Conservation (phyloP, 495 filamentous ascomycete genomes). For the Hypomontagnella monticulosa region DNA sequence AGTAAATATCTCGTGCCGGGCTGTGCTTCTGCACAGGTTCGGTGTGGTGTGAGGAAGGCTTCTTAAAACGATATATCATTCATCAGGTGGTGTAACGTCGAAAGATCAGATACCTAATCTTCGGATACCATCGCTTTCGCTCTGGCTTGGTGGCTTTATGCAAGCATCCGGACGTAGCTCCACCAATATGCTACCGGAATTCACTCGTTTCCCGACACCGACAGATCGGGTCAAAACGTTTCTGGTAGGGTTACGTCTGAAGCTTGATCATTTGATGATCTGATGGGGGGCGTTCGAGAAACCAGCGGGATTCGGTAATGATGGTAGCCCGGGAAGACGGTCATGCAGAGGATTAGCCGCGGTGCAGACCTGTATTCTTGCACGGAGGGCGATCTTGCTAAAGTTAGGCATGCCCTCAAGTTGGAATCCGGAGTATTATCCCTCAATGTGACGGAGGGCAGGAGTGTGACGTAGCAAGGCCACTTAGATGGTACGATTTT, state of each 20-base stretch:
- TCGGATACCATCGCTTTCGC: conserved; percentile 7
- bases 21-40: conserved; percentile 26
- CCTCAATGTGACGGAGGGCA: conserved; percentile 27
- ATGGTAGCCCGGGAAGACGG: conserved; percentile 24
- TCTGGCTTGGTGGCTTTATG: conserved; percentile 24
- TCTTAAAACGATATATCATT: conserved; percentile 23
- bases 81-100: conserved; percentile 29
- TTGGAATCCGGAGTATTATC: conserved; percentile 29
- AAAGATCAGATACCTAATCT: conserved; percentile 18
- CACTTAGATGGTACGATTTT: conserved; percentile 35
- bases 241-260: neutral
- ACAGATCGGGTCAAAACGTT: conserved; percentile 18
- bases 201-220: conserved; percentile 14
- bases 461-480: conserved; percentile 32
- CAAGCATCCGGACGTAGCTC: conserved; percentile 5
- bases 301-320: conserved; percentile 11
- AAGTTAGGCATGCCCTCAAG: conserved; percentile 26
- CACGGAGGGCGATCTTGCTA: conserved; percentile 29
- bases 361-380: conserved; percentile 20
- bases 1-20: conserved; percentile 4
- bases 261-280: conserved; percentile 19
- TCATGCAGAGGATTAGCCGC: conserved; percentile 26
- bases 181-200: conserved; percentile 36
- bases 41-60: conserved; percentile 24
- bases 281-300: conserved; percentile 19